These are phyloP conservation scores for Candida sithepensis DNA, from an alignment of 805 yeast species.

Conservation along the genomic window DNA sequence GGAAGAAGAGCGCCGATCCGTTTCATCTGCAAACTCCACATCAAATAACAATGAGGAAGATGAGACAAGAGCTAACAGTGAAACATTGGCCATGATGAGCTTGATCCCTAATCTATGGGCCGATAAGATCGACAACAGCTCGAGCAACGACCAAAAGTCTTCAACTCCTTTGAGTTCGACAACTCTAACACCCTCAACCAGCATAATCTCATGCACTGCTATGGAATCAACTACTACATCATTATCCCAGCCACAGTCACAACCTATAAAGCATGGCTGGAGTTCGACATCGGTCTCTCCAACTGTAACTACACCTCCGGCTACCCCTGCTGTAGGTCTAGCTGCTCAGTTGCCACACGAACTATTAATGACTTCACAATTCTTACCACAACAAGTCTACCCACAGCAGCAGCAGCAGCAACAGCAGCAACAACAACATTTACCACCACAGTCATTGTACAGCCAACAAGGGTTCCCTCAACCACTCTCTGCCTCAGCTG, in stretches of 20 bases:
- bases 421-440: conserved; percentile 5
- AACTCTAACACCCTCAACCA: conserved; percentile 4
- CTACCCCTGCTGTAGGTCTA: neutral
- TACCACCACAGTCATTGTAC: neutral
- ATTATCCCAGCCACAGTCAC: conserved; percentile 1
- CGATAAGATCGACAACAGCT: conserved; percentile 6
- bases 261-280: neutral
- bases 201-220: conserved; percentile 2
- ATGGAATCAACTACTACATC: conserved; percentile 3
- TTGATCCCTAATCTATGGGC: conserved; percentile 27
- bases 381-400: neutral
- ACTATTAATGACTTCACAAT: neutral
- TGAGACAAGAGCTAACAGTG: conserved; percentile 1
- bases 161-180: conserved; percentile 6
- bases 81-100: conserved; percentile 20
- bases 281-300: neutral
- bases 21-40: neutral
- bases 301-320: neutral
- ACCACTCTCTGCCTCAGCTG: conserved; percentile 1
- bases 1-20: conserved; percentile 3
- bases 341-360: conserved; percentile 1
- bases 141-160: neutral
- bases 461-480: neutral
- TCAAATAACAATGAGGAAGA: neutral
- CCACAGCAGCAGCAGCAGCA: conserved; percentile 1